Evolutionary conservation across 2,329 filamentous ascomycete species (phyloP), one percentile per base, ranked within the genome.

Genomic region (Torrubiellomyces zombiae): DNA sequence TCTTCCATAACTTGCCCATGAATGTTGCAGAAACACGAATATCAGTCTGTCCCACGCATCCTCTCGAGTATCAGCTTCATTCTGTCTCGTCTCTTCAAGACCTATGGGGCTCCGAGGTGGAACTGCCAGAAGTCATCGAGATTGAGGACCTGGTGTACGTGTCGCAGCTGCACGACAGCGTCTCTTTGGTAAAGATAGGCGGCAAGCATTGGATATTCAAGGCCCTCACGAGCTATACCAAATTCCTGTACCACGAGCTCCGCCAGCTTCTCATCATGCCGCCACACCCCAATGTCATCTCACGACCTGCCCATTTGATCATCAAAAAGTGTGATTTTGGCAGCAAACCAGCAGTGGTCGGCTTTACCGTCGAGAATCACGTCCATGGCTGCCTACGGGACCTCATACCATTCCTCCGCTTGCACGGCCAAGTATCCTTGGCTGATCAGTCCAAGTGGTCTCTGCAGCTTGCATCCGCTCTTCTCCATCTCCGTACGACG

Each of bases 191-290:
- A 21, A 45, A 48, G 16, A 49, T 62, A 20, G 34, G 45, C 12
- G 48, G 43, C 6, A 37, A 47, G 23, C 41, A 51, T 3, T 62
- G 57, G 50, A 60, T 70, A 28, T 57, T 74, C 44, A 74, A 74
- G 39, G 62, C 64, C 3, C 41, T 71, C 20, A 63, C 60, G 3
- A 65, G 61, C 43, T 60, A 57, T 33, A 55, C 63, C 31, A 70
- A 70, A 37, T 72, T 64, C 37, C 49, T 74, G 18, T 73, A 72
- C 38, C 64, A 71, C 35, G 68, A 74, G 42, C 51, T 74, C 11
- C 59, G 59, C 27, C 56, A 59, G 14, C 55, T 74, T 3, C 56
- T 71, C 26, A 53, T 43, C 15, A 52, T 70, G 22, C 47, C 55
- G 15, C 50, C 58, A 3, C 66, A 74, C 36, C 48, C 51, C 3